Base-by-base conservation (phyloP, 2,329 filamentous ascomycete genomes). In the Dothideomycetes sp. region DNA sequence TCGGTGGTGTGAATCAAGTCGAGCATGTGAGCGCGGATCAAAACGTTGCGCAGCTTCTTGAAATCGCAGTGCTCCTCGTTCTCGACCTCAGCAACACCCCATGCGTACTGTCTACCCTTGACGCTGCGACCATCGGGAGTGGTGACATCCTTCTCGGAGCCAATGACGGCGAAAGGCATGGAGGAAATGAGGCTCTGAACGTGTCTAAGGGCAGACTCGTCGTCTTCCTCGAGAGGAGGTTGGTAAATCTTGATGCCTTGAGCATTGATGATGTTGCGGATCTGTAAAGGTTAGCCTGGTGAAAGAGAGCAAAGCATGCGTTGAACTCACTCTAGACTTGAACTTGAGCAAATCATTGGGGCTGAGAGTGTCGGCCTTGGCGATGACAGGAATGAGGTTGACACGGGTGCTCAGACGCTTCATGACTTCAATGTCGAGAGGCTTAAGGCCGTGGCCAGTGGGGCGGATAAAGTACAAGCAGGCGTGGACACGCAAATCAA, bases 21-120 rank as follows among this genome's bases (percentile, higher is more conserved):
- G 58, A 98, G 80, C 91, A 98, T 98, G 74, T 98, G 91, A 36
- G 89, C 60, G 65, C 91, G 86, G 72, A 98, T 96, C 53, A 98
- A 76, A 58, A 98, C 96, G 34, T 89, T 94, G 57, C 91, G 88
- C 49, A 98, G 83, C 76, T 98, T 98, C 83, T 98, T 98, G 76
- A 98, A 98, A 69, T 98, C 91, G 70, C 91, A 98, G 76, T 98
- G 91, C 63, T 98, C 91, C 70, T 98, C 91, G 62, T 98, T 98
- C 76, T 98, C 91, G 38, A 98, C 91, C 68, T 98, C 91, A 47
- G 91, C 91, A 56, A 98, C 91, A 74, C 91, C 91, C 91, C 91
- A 98, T 42, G 87, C 86, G 70, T 98, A 98, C 68, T 98, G 93
- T 49, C 91, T 87, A 52, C 91, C 91, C 78, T 98, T 98, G 64